These are phyloP conservation scores for Beta lomatogona DNA, from an alignment of 179 eudicot species.

Conservation along the genomic window DNA sequence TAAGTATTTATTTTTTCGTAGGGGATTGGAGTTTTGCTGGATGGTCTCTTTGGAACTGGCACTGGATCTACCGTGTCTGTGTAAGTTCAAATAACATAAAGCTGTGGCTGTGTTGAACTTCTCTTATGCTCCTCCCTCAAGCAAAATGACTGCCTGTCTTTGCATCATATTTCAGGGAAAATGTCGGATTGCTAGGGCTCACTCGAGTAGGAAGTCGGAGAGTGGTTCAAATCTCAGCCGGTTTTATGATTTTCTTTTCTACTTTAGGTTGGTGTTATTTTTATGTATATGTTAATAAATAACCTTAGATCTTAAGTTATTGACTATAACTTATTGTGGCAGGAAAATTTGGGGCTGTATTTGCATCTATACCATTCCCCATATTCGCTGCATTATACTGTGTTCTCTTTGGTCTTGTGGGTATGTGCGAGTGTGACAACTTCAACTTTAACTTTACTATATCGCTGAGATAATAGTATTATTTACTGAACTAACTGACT, in stretches of 20 bases:
- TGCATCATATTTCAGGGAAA: slow-evolving; percentile 63
- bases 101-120: not conserved
- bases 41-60: slow-evolving; percentile 90
- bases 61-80: slow-evolving; percentile 94
- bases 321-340: slow-evolving; percentile 30
- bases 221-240: slow-evolving; percentile 98
- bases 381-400: slow-evolving; percentile 92
- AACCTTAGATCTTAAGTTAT: not conserved
- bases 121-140: not conserved
- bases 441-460: slow-evolving; percentile 2
- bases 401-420: slow-evolving; percentile 89
- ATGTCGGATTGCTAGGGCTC: slow-evolving; percentile 92
- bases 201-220: slow-evolving; percentile 98
- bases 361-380: slow-evolving; percentile 96
- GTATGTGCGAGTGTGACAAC: slow-evolving; percentile 49
- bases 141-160: not conserved
- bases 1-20: slow-evolving; percentile 30
- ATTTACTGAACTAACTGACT: not conserved
- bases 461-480: no score
- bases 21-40: slow-evolving; percentile 92
- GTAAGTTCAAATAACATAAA: slow-evolving; percentile 44
- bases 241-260: slow-evolving; percentile 96
- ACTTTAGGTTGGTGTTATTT: slow-evolving; percentile 60
- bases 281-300: not conserved
- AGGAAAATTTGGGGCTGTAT: slow-evolving; percentile 99